Conservation (phyloP, 352 stramenopile genomes). For the Phytopythium helicoides region DNA sequence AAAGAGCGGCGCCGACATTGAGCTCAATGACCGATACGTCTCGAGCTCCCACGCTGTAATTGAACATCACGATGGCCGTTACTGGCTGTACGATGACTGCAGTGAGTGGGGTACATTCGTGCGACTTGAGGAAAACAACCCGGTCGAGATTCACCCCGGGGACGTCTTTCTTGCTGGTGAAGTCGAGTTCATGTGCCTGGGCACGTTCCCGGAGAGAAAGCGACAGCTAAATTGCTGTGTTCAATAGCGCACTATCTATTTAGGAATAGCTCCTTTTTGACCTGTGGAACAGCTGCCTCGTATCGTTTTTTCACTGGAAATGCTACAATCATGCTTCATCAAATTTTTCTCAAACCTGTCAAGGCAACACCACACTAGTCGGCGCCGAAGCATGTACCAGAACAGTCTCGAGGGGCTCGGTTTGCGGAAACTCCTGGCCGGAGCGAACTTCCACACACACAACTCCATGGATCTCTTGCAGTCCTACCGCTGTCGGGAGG, state of each 20-base stretch:
- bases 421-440: constrained; percentile 53
- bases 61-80: constrained; percentile 63
- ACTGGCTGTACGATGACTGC: constrained; percentile 71
- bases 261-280: constrained; percentile 5
- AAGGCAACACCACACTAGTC: not conserved
- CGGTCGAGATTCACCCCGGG: constrained; percentile 57
- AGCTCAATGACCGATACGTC: constrained; percentile 68
- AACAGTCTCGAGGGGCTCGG: constrained; percentile 45
- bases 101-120: constrained; percentile 76
- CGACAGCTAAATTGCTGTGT: constrained; percentile 57
- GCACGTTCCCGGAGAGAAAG: constrained; percentile 54
- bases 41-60: constrained; percentile 61
- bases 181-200: constrained; percentile 76
- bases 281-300: too few species aligned
- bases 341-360: not conserved
- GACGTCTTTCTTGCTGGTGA: constrained; percentile 70
- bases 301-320: too few species aligned
- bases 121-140: constrained; percentile 69
- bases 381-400: constrained; percentile 32
- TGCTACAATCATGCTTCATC: not conserved
- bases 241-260: constrained; percentile 8
- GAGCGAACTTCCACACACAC: constrained; percentile 71
- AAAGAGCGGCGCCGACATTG: constrained; percentile 58
- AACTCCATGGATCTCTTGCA: constrained; percentile 58
- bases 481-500: constrained; percentile 55